Conservation (phyloP, 2,329 filamentous ascomycete species). For the Fusarium drepaniforme region DNA sequence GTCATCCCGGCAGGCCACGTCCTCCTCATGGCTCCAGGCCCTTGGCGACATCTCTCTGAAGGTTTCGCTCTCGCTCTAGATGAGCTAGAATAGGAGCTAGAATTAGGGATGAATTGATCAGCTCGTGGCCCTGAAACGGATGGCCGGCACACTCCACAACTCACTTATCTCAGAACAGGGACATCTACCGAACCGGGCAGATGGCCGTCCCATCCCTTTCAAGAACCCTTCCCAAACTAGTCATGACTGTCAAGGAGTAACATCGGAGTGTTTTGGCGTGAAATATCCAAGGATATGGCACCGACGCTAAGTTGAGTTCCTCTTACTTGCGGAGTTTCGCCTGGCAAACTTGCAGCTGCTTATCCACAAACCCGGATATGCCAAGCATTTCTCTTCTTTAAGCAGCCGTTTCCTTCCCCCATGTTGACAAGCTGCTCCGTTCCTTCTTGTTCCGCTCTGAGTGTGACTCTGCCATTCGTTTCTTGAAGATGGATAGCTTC, state of each 20-base stretch:
- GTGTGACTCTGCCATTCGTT: not conserved
- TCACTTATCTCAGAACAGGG: not conserved
- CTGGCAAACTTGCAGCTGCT: not conserved
- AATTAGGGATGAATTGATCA: constrained; percentile 5
- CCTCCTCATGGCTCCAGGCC: not conserved
- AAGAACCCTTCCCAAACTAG: not conserved
- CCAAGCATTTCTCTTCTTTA: not conserved
- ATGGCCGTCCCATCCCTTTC: not conserved
- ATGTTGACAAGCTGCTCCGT: not conserved
- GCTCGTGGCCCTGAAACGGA: constrained; percentile 2
- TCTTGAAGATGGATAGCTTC: constrained; percentile 32
- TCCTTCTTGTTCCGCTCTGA: not conserved
- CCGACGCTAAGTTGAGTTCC: not conserved
- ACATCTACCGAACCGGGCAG: not conserved
- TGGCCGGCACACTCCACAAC: not conserved
- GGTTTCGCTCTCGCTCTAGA: not conserved
- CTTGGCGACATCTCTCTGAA: not conserved
- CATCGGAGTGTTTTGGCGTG: not conserved
- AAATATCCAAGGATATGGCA: not conserved
- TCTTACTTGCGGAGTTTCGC: constrained; percentile 1
- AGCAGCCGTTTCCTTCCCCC: not conserved
- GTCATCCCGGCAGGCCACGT: not conserved
- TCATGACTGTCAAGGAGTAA: not conserved
- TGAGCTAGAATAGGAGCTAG: not conserved
- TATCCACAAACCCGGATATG: not conserved